A percentile compares a stretch with the other conserved stretches of the same genome.
Evolutionary conservation across 345 rosid species (phyloP).

Genomic region (Moringa oleifera): DNA sequence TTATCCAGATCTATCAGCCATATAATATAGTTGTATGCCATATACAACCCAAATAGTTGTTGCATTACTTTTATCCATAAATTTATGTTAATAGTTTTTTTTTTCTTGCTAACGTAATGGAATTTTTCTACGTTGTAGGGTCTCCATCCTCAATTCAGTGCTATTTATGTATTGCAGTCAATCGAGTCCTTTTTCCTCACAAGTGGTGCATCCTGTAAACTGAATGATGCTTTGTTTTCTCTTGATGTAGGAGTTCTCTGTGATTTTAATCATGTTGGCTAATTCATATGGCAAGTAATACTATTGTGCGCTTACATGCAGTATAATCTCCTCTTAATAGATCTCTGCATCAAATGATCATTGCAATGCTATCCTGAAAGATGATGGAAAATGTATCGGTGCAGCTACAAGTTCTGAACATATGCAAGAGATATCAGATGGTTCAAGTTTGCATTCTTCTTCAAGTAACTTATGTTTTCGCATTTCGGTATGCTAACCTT

Average conservation of each 20-base stretch:
- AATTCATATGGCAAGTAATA: constrained; percentile 11
- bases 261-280: constrained; percentile 1
- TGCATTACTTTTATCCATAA: no score
- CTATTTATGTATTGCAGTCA: constrained; percentile 61
- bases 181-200: constrained; percentile 51
- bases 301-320: constrained; percentile 20
- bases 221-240: constrained; percentile 49
- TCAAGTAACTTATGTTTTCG: constrained; percentile 37
- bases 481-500: constrained; percentile 37
- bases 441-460: constrained; percentile 28
- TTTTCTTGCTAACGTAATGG: not conserved
- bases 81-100: no score
- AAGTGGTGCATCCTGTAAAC: constrained; percentile 56
- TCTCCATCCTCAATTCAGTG: constrained; percentile 63
- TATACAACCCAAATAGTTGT: no score
- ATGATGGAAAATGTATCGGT: constrained; percentile 20
- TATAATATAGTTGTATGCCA: not conserved
- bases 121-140: constrained; percentile 36
- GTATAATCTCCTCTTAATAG: constrained; percentile 31
- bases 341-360: constrained; percentile 48
- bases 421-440: constrained; percentile 19
- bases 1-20: not conserved
- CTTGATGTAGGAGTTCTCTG: constrained; percentile 53
- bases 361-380: constrained; percentile 44
- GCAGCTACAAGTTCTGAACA: constrained; percentile 15